A percentile compares a stretch with the other conserved stretches of the same genome.
These are phyloP conservation scores for Asterochloris erici DNA, from an alignment of 139 green algal species.

Conservation along the genomic window DNA sequence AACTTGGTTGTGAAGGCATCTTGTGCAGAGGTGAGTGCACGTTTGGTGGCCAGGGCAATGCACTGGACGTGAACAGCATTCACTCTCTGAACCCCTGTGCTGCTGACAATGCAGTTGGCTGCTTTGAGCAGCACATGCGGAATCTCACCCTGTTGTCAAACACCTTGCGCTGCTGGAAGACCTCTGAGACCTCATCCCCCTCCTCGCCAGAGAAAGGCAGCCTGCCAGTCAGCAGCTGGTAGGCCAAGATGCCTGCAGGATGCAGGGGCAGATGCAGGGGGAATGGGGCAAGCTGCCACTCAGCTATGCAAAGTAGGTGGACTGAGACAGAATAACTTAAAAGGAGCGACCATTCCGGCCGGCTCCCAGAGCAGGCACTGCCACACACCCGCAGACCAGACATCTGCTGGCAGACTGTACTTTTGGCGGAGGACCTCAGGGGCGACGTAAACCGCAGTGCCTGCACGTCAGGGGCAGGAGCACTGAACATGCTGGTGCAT, in stretches of 20 bases:
- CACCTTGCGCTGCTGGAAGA: conserved; percentile 40
- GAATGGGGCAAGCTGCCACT: no score
- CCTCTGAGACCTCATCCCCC: conserved; percentile 45
- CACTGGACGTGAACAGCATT: neutral
- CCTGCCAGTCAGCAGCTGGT: conserved; percentile 60
- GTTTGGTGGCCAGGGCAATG: no score
- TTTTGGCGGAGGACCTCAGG: conserved; percentile 63
- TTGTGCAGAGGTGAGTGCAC: no score
- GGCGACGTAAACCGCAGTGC: conserved; percentile 46
- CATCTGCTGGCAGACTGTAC: conserved; percentile 61
- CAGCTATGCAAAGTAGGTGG: no score
- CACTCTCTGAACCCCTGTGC: neutral
- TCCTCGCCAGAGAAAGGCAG: conserved; percentile 65
- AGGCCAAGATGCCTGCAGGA: conserved; percentile 50
- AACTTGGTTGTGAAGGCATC: no score
- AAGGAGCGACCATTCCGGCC: no score
- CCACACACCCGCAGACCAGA: conserved; percentile 50
- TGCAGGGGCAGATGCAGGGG: no score
- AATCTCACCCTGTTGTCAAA: conserved; percentile 18
- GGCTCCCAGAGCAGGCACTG: no score
- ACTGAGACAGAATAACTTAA: no score
- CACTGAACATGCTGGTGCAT: no score
- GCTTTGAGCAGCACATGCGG: neutral
- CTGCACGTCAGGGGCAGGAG: conserved; percentile 19
- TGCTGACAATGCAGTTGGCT: neutral